Evolutionary conservation across 2,329 filamentous ascomycete genomes (phyloP).

Genomic region (Paraphaeosphaeria minitans): DNA sequence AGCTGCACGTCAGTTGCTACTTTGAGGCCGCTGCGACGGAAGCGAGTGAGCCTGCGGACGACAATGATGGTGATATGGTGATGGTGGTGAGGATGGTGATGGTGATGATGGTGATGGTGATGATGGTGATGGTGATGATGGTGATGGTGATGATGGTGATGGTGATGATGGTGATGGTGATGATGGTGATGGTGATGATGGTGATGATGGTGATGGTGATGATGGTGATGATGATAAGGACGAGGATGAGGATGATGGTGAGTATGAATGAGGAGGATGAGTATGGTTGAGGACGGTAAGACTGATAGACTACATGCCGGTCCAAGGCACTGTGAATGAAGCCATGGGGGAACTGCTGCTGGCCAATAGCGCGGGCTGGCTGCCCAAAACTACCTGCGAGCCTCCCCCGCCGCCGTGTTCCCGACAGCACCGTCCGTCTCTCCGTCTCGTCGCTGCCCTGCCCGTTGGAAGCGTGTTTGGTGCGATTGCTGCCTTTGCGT

Average conservation of each 20-base stretch:
- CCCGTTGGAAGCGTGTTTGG: neutral
- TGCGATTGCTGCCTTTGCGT: constrained; percentile 3
- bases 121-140: no score
- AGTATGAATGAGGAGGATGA: no score
- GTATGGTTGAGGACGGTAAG: no score
- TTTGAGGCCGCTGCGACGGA: constrained; percentile 1
- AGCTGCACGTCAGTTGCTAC: neutral
- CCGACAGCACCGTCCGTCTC: neutral
- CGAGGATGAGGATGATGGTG: no score
- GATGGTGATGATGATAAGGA: no score
- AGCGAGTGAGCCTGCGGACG: neutral
- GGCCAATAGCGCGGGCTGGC: constrained; percentile 2
- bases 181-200: neutral
- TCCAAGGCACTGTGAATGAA: neutral
- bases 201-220: neutral
- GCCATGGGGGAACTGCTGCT: constrained; percentile 1
- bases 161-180: no score
- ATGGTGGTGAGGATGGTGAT: constrained; percentile 1
- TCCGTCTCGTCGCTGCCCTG: neutral
- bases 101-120: neutral
- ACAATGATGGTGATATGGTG: neutral
- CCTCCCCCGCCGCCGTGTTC: constrained; percentile 6
- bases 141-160: no score
- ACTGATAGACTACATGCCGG: no score
- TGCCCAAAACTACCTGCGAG: constrained; percentile 1